These are phyloP conservation scores for Colletotrichum karsti DNA, from an alignment of 2,329 filamentous ascomycete species.

Conservation along the genomic window DNA sequence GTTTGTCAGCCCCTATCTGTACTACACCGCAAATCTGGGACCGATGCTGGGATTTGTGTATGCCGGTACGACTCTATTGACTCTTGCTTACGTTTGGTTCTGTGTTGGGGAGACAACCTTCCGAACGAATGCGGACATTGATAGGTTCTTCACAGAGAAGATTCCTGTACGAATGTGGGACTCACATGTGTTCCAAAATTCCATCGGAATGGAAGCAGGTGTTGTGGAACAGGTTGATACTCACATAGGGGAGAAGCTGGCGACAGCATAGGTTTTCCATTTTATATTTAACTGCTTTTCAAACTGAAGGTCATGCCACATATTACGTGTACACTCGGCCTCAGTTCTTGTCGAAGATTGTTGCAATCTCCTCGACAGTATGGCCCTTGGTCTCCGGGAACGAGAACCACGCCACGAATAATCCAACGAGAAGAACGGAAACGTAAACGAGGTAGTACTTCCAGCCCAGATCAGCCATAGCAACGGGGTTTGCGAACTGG, in stretches of 20 bases:
- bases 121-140: constrained; percentile 39
- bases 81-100: constrained; percentile 45
- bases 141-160: constrained; percentile 33
- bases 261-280: too few relatives aligned
- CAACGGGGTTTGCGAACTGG: neutral
- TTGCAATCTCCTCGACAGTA: neutral
- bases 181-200: neutral
- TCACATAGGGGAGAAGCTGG: neutral
- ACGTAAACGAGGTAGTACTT: neutral
- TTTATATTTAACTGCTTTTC: too few relatives aligned
- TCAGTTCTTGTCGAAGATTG: neutral
- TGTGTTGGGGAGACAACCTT: constrained; percentile 42
- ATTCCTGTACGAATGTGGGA: constrained; percentile 36
- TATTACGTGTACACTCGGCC: too few relatives aligned
- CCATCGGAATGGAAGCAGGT: neutral
- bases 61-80: constrained; percentile 41
- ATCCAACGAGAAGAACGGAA: neutral
- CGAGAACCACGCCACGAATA: neutral
- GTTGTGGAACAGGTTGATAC: neutral
- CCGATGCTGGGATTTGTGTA: constrained; percentile 49
- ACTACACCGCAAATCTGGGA: constrained; percentile 50
- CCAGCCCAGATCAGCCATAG: neutral
- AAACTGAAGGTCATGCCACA: too few relatives aligned
- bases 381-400: neutral
- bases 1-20: constrained; percentile 50